Evolutionary conservation across 1,284 basidiomycete genomes (phyloP), one percentile per base, ranked within the genome.

Genomic region (Apiotrichum laibachii): DNA sequence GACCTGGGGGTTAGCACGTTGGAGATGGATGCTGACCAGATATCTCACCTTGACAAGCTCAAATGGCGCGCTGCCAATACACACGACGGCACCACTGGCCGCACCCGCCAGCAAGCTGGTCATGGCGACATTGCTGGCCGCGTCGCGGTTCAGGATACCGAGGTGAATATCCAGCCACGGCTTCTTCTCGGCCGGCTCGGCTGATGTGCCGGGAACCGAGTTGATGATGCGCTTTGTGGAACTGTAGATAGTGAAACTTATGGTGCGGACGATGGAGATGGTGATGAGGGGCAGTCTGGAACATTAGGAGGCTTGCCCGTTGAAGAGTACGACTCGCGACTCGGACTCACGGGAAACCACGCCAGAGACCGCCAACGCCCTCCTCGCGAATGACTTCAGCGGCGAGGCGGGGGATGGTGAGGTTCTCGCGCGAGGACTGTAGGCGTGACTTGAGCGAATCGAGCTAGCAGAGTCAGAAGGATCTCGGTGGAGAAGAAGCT

Each of bases 181-280:
- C 40, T 46, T 33, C 49, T 60, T 59, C 37, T 49, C 58, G 19
- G 42, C 48, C 2, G 51, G 33, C 12, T 40, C 33, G 4, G 22
- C 15, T 5, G 47, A 42, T 1, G 48, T 22, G 26, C 43, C 82
- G 55, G 65, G 65, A 10, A 53, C 49, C n/a, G 69, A 60, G 55
- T 86, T 85, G 67, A 90, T 87, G 65, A 84, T 82, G 62, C 90
- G 86, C 79, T 94, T 96, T 53, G 91, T 93, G 50, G 86, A 83
- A 54, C 87, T 90, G 77, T 96, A 97, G 68, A 97, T 95, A 16
- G 90, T 93, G 78, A 97, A 96, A 50, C 91, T 94, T 34, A 73
- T 89, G 82, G 83, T 80, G 83, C 94, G 89, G 71, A 98, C 94
- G 72, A 95, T 93, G 8, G 92, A 94, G 69, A 99, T 98, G 9